Base-by-base conservation (phyloP, 805 yeast species). In the Metschnikowia borealis region DNA sequence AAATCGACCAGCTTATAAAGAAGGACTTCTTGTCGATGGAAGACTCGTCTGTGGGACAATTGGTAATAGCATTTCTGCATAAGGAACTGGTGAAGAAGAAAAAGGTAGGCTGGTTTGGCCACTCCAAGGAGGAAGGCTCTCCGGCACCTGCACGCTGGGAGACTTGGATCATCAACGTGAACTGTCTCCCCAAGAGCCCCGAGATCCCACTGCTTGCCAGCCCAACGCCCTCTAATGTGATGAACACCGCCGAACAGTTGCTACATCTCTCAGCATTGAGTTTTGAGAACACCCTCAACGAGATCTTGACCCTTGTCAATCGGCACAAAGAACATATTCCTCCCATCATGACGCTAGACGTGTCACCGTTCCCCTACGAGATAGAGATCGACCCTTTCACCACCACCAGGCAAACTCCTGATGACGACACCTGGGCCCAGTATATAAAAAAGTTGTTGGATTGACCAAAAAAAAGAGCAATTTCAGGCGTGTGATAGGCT, bases 251-350 rank as follows among this genome's bases (percentile, higher is more conserved):
- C 52, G 70, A 64, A 58, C 66, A 57, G 10, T 42, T 56, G 46
- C 57, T 56, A 33, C 53, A 51, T 38, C 44, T 75, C 62, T 61
- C 81, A 0, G 58, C 68, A 8, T 57, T 58, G 14, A 70, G 74
- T 46, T 74, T 74, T 53, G 74, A 73, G 50, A 51, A 59, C n/a
- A 68, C 65, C 47, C 51, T 87, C 41, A 54, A 71, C 46, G 65
- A 70, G 48, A 77, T 85, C n/a, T 66, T 81, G 34, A 75, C 78
- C 14, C 64, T 69, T n/a, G 81, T 74, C 14, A 86, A 85, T 58
- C 58, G 62, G 6, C 74, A 83, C 59, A 84, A 81, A 58, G 79
- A 74, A 44, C 90, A 85, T 56, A 82, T 88, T 2, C 95, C 96
- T 3, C 86, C 88, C 0, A 84, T 87, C 21, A 79, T 85, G 15